phyloP scores from a whole-genome alignment of 2,329 filamentous ascomycete genomes.

The Tricladium varicosporioides region DNA sequence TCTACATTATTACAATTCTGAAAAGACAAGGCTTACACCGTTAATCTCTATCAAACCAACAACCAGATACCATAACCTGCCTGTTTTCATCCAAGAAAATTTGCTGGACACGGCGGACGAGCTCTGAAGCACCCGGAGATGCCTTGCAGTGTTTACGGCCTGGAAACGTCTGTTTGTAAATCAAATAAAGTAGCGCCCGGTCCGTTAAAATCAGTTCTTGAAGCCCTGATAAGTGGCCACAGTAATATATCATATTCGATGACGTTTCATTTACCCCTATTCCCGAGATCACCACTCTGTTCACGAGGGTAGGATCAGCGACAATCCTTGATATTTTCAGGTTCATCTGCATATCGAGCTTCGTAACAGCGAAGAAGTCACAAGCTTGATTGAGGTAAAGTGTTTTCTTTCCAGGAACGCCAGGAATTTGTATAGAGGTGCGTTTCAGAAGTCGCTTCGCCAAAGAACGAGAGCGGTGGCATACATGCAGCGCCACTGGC shows the following conservation, averaged over 20 bases:
- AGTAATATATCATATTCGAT: background rate
- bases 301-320: background rate
- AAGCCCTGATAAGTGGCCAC: background rate
- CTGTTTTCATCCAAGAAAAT: background rate
- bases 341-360: background rate
- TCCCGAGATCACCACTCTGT: background rate
- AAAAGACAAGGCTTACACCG: background rate
- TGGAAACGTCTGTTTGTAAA: background rate
- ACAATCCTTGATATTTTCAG: background rate
- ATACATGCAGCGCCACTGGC: background rate
- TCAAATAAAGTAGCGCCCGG: background rate
- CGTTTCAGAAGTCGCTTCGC: background rate
- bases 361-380: background rate
- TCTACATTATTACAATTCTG: background rate
- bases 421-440: background rate
- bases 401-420: background rate
- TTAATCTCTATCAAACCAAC: background rate
- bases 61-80: background rate
- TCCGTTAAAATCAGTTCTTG: background rate
- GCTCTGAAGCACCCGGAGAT: background rate
- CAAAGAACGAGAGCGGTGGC: slow-evolving; percentile 1
- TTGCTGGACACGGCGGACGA: background rate
- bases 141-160: background rate
- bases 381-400: background rate
- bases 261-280: background rate